Conservation (phyloP, 331 rosid species). For the Malus hybrid region DNA sequence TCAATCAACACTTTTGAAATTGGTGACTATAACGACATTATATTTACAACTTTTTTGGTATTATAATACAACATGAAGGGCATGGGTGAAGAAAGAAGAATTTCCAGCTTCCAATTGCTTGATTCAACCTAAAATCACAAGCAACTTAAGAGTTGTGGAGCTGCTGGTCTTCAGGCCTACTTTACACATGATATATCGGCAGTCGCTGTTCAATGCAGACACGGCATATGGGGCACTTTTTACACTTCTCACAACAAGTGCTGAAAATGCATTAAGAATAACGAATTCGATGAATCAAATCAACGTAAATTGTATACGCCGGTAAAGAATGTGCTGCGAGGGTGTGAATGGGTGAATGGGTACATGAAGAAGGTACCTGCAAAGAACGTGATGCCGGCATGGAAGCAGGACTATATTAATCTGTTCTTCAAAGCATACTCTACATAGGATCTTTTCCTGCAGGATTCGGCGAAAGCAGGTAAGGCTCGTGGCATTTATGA, state of each 20-base stretch:
- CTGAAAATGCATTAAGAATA: conserved; percentile 33
- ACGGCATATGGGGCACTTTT: conserved; percentile 80
- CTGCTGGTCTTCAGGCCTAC: conserved; percentile 7
- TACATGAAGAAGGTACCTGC: conserved; percentile 39
- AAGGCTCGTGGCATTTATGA: not conserved
- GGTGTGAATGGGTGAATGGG: not conserved
- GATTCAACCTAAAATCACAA: conserved; percentile 50
- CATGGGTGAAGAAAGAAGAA: conserved; percentile 6
- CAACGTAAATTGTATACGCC: not conserved
- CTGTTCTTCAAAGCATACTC: conserved; percentile 82
- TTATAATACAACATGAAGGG: not conserved
- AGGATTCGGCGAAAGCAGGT: conserved; percentile 13
- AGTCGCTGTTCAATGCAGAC: conserved; percentile 50
- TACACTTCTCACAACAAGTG: conserved; percentile 72
- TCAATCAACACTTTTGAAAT: not conserved
- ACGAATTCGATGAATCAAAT: no score
- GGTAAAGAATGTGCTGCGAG: no score
- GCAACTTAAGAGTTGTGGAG: conserved; percentile 20
- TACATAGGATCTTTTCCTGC: conserved; percentile 84
- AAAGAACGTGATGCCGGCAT: conserved; percentile 80
- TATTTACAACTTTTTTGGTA: not conserved
- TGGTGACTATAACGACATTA: not conserved
- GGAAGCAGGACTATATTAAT: conserved; percentile 74
- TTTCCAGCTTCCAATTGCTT: conserved; percentile 28
- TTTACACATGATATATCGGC: conserved; percentile 59